phyloP scores from a whole-genome alignment of 805 yeast species.

The Metschnikowia corniflorae region DNA sequence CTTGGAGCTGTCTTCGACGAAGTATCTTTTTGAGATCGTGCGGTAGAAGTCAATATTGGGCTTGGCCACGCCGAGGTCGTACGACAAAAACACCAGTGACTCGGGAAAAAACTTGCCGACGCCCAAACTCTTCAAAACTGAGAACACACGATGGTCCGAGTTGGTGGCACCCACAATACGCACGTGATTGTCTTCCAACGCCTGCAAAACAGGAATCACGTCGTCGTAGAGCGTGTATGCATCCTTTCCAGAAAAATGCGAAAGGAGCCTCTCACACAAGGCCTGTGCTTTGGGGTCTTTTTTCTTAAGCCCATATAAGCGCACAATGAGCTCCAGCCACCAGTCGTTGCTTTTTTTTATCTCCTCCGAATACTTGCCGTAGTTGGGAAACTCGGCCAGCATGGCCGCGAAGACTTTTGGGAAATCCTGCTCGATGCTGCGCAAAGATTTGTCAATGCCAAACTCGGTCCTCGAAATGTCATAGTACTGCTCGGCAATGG shows the following conservation, averaged over 20 bases:
- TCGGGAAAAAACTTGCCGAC: slow-evolving; percentile 39
- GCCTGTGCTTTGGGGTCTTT: slow-evolving; percentile 22
- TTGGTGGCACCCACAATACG: slow-evolving; percentile 51
- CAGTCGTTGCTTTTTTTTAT: slow-evolving; percentile 37
- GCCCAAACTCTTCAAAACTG: slow-evolving; percentile 45
- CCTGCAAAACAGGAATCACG: slow-evolving; percentile 43
- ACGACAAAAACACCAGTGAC: slow-evolving; percentile 47
- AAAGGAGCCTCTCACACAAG: slow-evolving; percentile 45
- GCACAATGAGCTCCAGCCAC: slow-evolving; percentile 55
- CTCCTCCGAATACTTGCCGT: slow-evolving; percentile 44
- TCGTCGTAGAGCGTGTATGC: slow-evolving; percentile 57
- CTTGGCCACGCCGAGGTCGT: slow-evolving; percentile 52
- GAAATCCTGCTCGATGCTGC: slow-evolving; percentile 24
- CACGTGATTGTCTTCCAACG: slow-evolving; percentile 28
- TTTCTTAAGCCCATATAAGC: slow-evolving; percentile 37
- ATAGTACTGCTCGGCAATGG: slow-evolving; percentile 54
- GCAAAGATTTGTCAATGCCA: slow-evolving; percentile 35
- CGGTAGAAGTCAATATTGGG: slow-evolving; percentile 47
- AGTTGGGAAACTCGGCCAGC: slow-evolving; percentile 50
- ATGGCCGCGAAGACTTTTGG: slow-evolving; percentile 34
- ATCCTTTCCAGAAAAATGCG: slow-evolving; percentile 45
- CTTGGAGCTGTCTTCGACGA: neutral
- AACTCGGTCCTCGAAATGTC: slow-evolving; percentile 40
- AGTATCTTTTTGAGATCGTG: slow-evolving; percentile 6
- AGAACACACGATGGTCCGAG: slow-evolving; percentile 55